These are phyloP conservation scores for Hanseniaspora meyeri DNA, from an alignment of 805 yeast species.

Conservation along the genomic window DNA sequence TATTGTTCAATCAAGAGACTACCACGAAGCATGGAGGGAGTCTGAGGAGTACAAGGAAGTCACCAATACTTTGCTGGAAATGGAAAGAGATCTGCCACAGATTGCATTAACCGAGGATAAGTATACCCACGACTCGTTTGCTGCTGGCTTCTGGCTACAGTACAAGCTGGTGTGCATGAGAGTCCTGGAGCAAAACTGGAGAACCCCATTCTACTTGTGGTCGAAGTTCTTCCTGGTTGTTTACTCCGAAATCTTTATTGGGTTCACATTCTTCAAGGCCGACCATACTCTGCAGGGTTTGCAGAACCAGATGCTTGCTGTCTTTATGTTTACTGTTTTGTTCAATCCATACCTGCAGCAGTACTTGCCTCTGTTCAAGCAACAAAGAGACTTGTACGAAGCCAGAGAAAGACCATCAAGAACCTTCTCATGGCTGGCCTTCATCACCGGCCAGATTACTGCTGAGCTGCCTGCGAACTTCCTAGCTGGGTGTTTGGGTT, in stretches of 20 bases:
- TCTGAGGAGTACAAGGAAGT: slow-evolving; percentile 31
- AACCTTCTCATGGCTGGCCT: slow-evolving; percentile 46
- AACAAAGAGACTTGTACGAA: slow-evolving; percentile 31
- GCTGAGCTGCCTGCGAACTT: slow-evolving; percentile 58
- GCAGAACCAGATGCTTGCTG: slow-evolving; percentile 30
- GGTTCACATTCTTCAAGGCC: slow-evolving; percentile 43
- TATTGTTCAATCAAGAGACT: slow-evolving; percentile 38
- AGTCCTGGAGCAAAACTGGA: slow-evolving; percentile 35
- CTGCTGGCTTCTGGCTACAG: slow-evolving; percentile 20
- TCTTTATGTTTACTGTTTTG: slow-evolving; percentile 30
- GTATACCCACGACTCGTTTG: slow-evolving; percentile 21
- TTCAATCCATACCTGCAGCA: slow-evolving; percentile 33
- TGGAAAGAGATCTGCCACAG: slow-evolving; percentile 36
- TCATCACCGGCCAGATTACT: slow-evolving; percentile 47
- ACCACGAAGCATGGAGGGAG: slow-evolving; percentile 43
- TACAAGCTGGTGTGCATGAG: slow-evolving; percentile 29
- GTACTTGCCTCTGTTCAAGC: slow-evolving; percentile 29
- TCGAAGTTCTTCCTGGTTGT: slow-evolving; percentile 35
- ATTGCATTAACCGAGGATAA: slow-evolving; percentile 17
- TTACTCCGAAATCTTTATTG: slow-evolving; percentile 37
- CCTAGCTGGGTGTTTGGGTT: slow-evolving; percentile 47
- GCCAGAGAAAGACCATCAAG: slow-evolving; percentile 33
- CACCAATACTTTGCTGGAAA: slow-evolving; percentile 33
- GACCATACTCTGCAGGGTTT: slow-evolving; percentile 33
- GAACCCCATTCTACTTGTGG: slow-evolving; percentile 32